Evolutionary conservation across 768 basidiomycete genomes (phyloP), one percentile per base, ranked within the genome.

Genomic region (Tricholoma bakamatsutake): DNA sequence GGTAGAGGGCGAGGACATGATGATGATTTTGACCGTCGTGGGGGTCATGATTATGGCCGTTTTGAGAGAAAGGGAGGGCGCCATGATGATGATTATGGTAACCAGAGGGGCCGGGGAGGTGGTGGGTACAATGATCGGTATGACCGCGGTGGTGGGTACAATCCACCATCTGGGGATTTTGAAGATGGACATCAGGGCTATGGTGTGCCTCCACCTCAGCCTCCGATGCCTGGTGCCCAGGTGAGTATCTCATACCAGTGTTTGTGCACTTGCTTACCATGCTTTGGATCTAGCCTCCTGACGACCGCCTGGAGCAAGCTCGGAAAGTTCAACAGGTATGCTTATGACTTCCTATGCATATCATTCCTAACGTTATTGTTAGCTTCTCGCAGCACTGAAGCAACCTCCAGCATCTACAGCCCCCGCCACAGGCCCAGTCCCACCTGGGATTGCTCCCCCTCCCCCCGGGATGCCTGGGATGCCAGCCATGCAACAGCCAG

Each of bases 231-330:
- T 30, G 50, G 64, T 45, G 57, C 66, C 10, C 50, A 37, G 35
- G 50, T 39, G n/a, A 39, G 50, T 21, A 15, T 18, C 31, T 24
- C 10, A 11, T 43, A 15, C 11, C 6, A 10, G 15, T 24, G 11
- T 48, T 3, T 11, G 13, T 50, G 39, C 30, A 49, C 24, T 34
- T n/a, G 35, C 55, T 47, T 37, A 48, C 18, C 21, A 27, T 54
- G 1, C 28, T 43, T 24, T 18, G 49, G 30, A 24, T 33, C 40
- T 59, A 84, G 80, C 72, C 77, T 40, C 69, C 73, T 11, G 89
- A 93, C 55, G 90, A 93, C 50, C 86, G 92, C 11, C 74, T 95
- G 18, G 93, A 95, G 64, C 89, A 93, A 76, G 91, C 92, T 6
- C 82, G 85, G 54, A 88, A 82, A 69, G 90, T 94, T 7, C 92